These are phyloP conservation scores for Penicillium malachiteum DNA, from an alignment of 495 filamentous ascomycete genomes.

Conservation along the genomic window DNA sequence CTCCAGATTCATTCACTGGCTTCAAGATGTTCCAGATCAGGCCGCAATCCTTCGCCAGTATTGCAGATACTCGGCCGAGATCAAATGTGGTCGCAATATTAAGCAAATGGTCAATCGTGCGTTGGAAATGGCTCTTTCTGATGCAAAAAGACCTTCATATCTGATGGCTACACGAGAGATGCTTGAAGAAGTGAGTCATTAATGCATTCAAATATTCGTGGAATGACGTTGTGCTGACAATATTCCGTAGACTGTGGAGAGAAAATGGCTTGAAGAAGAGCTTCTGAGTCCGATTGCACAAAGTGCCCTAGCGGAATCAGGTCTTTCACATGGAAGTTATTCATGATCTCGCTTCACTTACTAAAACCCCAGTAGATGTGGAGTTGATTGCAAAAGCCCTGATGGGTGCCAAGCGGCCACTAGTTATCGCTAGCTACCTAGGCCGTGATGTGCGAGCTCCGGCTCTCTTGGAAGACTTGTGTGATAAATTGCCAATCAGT, in stretches of 20 bases:
- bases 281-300: constrained; percentile 71
- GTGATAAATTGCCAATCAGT: constrained; percentile 69
- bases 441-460: constrained; percentile 69
- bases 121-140: constrained; percentile 73
- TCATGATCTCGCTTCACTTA: background rate
- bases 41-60: constrained; percentile 84
- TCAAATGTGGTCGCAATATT: constrained; percentile 83
- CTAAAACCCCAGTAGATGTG: constrained; percentile 31
- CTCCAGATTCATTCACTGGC: constrained; percentile 70
- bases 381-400: constrained; percentile 65
- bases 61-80: constrained; percentile 80
- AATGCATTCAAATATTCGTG: too few relatives aligned
- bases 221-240: background rate
- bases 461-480: constrained; percentile 68
- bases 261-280: constrained; percentile 52
- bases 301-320: constrained; percentile 63
- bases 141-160: constrained; percentile 81
- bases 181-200: constrained; percentile 77
- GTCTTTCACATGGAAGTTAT: constrained; percentile 9
- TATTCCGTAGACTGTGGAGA: constrained; percentile 42
- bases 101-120: constrained; percentile 91
- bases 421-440: constrained; percentile 75
- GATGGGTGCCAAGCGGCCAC: constrained; percentile 64
- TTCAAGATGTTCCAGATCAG: constrained; percentile 91
- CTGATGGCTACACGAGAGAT: constrained; percentile 77